phyloP scores from a whole-genome alignment of 257 asterid genomes.

The Forsythia suspensa region DNA sequence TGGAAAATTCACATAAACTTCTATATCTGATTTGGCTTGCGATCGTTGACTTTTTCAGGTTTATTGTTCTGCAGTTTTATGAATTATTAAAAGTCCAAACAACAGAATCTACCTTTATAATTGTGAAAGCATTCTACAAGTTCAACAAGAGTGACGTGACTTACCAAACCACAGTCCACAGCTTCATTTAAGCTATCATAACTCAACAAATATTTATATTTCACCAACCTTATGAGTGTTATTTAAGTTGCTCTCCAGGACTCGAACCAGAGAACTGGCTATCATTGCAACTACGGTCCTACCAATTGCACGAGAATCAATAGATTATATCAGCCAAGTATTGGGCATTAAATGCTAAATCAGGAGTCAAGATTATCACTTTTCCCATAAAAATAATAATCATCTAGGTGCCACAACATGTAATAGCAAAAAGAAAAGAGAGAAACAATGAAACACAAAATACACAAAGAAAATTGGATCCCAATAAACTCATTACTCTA shows the following conservation, averaged over 20 bases:
- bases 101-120: background rate
- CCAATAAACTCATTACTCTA: background rate
- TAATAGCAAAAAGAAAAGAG: too few relatives aligned
- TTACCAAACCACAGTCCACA: too few relatives aligned
- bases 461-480: background rate
- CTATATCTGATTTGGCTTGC: too few relatives aligned
- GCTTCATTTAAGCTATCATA: background rate
- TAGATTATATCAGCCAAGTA: background rate
- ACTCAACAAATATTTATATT: background rate
- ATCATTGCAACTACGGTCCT: too few relatives aligned
- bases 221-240: background rate
- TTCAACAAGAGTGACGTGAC: background rate
- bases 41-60: too few relatives aligned
- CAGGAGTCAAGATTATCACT: background rate
- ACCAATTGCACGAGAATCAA: too few relatives aligned
- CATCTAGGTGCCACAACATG: background rate
- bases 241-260: too few relatives aligned
- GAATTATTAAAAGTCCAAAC: background rate
- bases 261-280: too few relatives aligned
- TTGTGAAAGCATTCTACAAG: background rate
- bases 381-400: background rate
- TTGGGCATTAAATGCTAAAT: background rate
- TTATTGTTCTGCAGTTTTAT: background rate
- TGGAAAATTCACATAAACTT: background rate
- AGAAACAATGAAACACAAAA: background rate